These are phyloP conservation scores for Globisporangium cylindrosporum DNA, from an alignment of 352 stramenopile genomes.

Conservation along the genomic window DNA sequence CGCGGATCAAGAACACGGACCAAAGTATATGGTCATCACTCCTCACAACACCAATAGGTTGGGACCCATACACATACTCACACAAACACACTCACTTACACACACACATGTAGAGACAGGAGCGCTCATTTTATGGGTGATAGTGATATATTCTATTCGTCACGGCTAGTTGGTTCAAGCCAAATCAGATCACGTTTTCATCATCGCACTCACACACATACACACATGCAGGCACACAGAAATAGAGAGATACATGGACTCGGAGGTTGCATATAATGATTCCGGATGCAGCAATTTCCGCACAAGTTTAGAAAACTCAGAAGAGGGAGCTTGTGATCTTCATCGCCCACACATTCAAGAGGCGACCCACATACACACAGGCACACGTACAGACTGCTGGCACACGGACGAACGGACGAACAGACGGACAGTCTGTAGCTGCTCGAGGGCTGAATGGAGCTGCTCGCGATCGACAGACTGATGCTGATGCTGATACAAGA, in stretches of 20 bases:
- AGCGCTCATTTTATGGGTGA: slow-evolving; percentile 93
- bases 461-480: background rate
- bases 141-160: slow-evolving; percentile 91
- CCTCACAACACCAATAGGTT: slow-evolving; percentile 23
- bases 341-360: slow-evolving; percentile 43
- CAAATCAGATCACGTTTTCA: slow-evolving; percentile 80
- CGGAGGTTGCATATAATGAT: slow-evolving; percentile 87
- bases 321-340: slow-evolving; percentile 89
- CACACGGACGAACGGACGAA: background rate
- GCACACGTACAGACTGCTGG: background rate
- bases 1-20: slow-evolving; percentile 91
- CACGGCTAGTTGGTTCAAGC: slow-evolving; percentile 92
- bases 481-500: background rate
- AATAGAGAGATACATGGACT: slow-evolving; percentile 45
- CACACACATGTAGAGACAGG: slow-evolving; percentile 16
- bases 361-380: slow-evolving; percentile 1
- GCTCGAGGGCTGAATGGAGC: background rate
- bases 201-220: slow-evolving; percentile 63
- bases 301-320: slow-evolving; percentile 59
- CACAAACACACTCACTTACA: slow-evolving; percentile 24
- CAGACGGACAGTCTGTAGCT: background rate
- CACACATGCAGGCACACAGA: slow-evolving; percentile 2
- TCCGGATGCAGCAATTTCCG: slow-evolving; percentile 88
- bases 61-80: background rate
- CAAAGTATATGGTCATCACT: slow-evolving; percentile 89